A percentile compares a stretch with the other conserved stretches of the same genome.
phyloP scores from a whole-genome alignment of 257 asterid species.

The Plectranthus barbatus region DNA sequence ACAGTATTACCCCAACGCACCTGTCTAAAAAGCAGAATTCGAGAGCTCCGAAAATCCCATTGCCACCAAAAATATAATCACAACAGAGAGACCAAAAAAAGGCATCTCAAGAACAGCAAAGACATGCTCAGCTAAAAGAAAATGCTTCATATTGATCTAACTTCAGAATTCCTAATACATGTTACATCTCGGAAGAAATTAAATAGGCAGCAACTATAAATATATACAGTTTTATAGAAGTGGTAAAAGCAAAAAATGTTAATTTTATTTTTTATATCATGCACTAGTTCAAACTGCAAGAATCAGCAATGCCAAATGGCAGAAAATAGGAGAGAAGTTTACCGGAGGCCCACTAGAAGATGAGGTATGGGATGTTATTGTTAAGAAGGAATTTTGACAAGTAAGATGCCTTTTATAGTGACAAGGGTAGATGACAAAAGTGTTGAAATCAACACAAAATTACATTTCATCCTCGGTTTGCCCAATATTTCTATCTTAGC shows the following conservation, averaged over 20 bases:
- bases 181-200: too few relatives aligned
- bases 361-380: background rate
- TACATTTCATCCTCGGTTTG: conserved; percentile 18
- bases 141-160: too few relatives aligned
- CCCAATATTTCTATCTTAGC: conserved; percentile 11
- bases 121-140: too few relatives aligned
- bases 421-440: conserved; percentile 34
- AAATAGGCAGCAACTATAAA: too few relatives aligned
- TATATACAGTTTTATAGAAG: too few relatives aligned
- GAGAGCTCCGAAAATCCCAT: conserved; percentile 21
- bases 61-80: conserved; percentile 2
- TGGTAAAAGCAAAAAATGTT: too few relatives aligned
- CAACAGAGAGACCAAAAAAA: background rate
- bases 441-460: background rate
- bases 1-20: too few relatives aligned
- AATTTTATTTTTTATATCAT: too few relatives aligned
- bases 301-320: conserved; percentile 43
- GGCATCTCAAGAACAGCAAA: background rate
- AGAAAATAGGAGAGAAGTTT: background rate
- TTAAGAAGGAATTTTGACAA: conserved; percentile 6
- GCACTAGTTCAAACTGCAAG: conserved; percentile 2
- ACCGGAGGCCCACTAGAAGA: conserved; percentile 18
- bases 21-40: background rate
- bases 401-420: conserved; percentile 42
- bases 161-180: too few relatives aligned